Evolutionary conservation across 1,284 basidiomycete species (phyloP).

Genomic region (Leccinum solheimii): DNA sequence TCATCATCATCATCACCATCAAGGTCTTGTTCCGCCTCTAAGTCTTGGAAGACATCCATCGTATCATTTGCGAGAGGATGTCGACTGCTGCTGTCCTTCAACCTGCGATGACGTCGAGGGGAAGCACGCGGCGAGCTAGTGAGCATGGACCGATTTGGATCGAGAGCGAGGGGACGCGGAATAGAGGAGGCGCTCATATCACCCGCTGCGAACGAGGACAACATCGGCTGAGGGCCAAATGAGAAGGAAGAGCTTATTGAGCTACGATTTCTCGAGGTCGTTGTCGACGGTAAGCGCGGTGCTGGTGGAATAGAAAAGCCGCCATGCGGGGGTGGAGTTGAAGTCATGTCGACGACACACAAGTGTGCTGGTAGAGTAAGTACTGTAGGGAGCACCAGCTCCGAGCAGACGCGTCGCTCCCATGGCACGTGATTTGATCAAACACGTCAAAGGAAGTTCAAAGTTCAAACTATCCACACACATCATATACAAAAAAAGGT

Average conservation of each 20-base stretch:
- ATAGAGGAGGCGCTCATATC: constrained; percentile 58
- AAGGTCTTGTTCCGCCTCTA: constrained; percentile 55
- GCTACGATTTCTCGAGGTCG: constrained; percentile 43
- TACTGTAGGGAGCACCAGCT: too few relatives aligned
- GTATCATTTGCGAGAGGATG: constrained; percentile 77
- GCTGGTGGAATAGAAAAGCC: constrained; percentile 29
- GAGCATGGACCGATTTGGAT: constrained; percentile 74
- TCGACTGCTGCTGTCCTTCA: constrained; percentile 49
- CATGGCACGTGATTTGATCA: too few relatives aligned
- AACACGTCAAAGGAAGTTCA: too few relatives aligned
- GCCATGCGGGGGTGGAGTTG: constrained; percentile 33
- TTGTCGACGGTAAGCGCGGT: constrained; percentile 31
- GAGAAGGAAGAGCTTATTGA: constrained; percentile 82
- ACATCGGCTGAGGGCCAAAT: constrained; percentile 71
- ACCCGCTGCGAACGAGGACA: constrained; percentile 63
- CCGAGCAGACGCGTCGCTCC: too few relatives aligned
- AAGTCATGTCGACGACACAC: constrained; percentile 25
- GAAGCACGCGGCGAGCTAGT: constrained; percentile 69
- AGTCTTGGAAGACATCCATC: constrained; percentile 72
- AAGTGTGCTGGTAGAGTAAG: neutral
- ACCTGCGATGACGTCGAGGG: constrained; percentile 51
- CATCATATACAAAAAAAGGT: too few relatives aligned
- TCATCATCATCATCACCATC: constrained; percentile 42
- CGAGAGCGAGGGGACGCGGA: constrained; percentile 57
- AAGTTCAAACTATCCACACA: too few relatives aligned